phyloP scores from a whole-genome alignment of 441 rosid genomes.

The Erodium texanum region DNA sequence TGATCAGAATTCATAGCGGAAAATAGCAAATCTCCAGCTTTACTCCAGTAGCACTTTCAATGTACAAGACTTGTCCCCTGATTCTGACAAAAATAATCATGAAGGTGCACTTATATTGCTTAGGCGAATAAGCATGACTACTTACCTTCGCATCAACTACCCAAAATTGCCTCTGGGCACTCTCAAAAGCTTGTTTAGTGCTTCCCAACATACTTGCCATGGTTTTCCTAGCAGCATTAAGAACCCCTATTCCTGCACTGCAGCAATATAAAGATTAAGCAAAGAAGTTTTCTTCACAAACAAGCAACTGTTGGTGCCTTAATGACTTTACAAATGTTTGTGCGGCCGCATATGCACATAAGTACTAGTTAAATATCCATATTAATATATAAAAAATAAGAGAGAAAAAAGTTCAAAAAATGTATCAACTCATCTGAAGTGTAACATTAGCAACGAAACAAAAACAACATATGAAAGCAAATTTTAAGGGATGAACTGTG shows the following conservation, averaged over 20 bases:
- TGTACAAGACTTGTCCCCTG: background rate
- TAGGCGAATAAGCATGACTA: constrained; percentile 1
- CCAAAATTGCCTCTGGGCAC: constrained; percentile 97
- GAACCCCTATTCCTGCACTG: constrained; percentile 99
- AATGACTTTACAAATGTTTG: background rate
- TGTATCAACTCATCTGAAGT: background rate
- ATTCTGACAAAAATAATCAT: background rate
- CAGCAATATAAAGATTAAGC: constrained; percentile 22
- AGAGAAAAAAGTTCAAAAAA: background rate
- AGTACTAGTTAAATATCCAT: background rate
- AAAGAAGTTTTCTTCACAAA: constrained; percentile 13
- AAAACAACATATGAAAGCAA: too few relatives aligned
- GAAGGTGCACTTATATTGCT: background rate
- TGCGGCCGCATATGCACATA: background rate
- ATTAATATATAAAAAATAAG: background rate
- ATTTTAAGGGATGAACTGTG: too few relatives aligned
- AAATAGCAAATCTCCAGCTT: background rate
- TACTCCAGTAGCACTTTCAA: background rate
- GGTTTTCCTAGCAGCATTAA: constrained; percentile 95
- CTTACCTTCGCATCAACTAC: constrained; percentile 92
- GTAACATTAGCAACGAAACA: too few relatives aligned
- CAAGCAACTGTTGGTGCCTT: background rate
- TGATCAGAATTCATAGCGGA: too few relatives aligned
- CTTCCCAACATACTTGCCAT: constrained; percentile 98
- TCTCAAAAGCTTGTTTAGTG: constrained; percentile 73